Base-by-base conservation (phyloP, 805 yeast species). In the Komagataella pseudopastoris region DNA sequence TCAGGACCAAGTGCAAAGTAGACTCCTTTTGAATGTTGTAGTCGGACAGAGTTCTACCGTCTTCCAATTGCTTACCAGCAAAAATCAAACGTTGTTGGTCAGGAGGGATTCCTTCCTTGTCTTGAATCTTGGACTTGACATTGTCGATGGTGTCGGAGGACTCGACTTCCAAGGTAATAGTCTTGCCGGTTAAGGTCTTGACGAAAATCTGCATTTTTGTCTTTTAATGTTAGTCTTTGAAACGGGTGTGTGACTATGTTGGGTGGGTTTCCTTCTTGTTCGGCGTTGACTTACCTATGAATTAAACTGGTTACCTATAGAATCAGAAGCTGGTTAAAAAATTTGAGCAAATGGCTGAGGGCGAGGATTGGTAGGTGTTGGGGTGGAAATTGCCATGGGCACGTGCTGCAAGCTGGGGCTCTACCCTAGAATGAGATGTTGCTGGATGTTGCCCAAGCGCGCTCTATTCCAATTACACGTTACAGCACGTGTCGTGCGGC, bases 111-210 rank as follows among this genome's bases (percentile, higher is more conserved):
- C 96, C 96, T 72, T 88, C 96, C 79, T 88, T 88, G 75, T 88
- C 96, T 73, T 88, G 96, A 65, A 88, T 88, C 81, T 88, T 88
- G 63, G 91, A 78, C 79, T 88, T 88, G 72, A 88, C 96, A 65
- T 88, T 88, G 77, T 88, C 96, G 67, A 88, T 88, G 60, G 96
- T 88, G 78, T 88, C 96, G 53, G 95, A 87, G 56, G 96, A 88
- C 74, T 88, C 96, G 61, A 88, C 93, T 71, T 80, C 81, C 59
- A 77, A 73, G 58, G 83, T 72, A 78, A 93, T 91, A 71, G 98
- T 85, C 88, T 91, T 91, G 80, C 98, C 98, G 66, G 98, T 90
- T 73, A 93, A 83, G 79, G 99, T 91, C 80, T 91, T 93, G 77
- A 93, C 98, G 79, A 93, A 93, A 80, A 91, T 90, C 81, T 87